These are phyloP conservation scores for Fonsecaea nubica DNA, from an alignment of 2,329 filamentous ascomycete species.

Conservation along the genomic window DNA sequence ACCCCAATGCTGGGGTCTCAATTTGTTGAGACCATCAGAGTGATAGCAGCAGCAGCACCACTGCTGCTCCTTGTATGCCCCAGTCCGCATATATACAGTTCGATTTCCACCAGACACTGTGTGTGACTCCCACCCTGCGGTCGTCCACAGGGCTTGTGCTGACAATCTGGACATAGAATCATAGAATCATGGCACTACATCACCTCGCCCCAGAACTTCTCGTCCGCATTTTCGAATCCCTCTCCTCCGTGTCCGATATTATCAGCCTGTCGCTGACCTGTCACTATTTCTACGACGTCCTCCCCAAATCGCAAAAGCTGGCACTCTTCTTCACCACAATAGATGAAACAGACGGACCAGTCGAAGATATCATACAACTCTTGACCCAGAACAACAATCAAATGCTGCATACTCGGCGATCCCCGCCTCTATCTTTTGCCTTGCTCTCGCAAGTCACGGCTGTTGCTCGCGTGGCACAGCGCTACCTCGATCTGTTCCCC, in stretches of 20 bases:
- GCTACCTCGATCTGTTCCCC: slow-evolving; percentile 67
- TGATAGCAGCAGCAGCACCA: slow-evolving; percentile 37
- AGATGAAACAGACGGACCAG: slow-evolving; percentile 63
- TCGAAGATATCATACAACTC: slow-evolving; percentile 65
- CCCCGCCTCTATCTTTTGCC: slow-evolving; percentile 60
- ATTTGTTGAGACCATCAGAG: slow-evolving; percentile 49
- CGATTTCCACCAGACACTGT: neutral
- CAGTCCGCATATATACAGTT: neutral
- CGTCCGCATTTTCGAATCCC: slow-evolving; percentile 62
- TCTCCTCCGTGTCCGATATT: slow-evolving; percentile 60
- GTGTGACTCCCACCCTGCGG: neutral
- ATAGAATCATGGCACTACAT: slow-evolving; percentile 58
- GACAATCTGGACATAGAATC: slow-evolving; percentile 3
- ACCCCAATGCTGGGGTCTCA: slow-evolving; percentile 62
- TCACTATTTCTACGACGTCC: slow-evolving; percentile 61
- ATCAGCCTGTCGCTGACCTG: slow-evolving; percentile 62
- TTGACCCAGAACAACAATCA: slow-evolving; percentile 67
- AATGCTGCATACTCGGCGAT: slow-evolving; percentile 61
- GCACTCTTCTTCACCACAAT: slow-evolving; percentile 60
- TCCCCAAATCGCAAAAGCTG: slow-evolving; percentile 60
- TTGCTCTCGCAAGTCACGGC: slow-evolving; percentile 63
- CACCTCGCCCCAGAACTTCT: slow-evolving; percentile 65
- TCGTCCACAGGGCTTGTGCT: neutral
- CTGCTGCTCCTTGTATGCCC: slow-evolving; percentile 18
- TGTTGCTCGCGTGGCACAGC: slow-evolving; percentile 61